phyloP scores from a whole-genome alignment of 2,329 filamentous ascomycete species.

The Fusarium virguliforme region DNA sequence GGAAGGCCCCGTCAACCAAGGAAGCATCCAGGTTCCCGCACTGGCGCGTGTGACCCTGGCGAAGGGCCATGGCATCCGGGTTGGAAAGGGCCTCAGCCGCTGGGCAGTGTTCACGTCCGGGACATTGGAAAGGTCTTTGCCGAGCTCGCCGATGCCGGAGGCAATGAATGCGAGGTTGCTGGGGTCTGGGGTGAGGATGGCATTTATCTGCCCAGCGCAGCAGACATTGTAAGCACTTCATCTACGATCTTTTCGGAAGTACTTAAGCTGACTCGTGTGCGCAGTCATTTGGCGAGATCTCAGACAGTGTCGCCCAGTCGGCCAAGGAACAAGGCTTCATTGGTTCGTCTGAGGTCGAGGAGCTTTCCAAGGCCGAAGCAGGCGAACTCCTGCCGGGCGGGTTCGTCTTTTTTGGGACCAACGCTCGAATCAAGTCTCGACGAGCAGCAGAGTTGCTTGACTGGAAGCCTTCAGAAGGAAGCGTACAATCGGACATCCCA shows the following conservation, averaged over 20 bases:
- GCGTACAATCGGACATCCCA: slow-evolving; percentile 60
- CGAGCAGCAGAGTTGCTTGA: slow-evolving; percentile 67
- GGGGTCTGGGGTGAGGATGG: slow-evolving; percentile 57
- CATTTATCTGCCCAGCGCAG: slow-evolving; percentile 53
- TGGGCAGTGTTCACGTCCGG: slow-evolving; percentile 55
- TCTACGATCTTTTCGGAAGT: too few species aligned
- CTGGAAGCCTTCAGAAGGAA: slow-evolving; percentile 67
- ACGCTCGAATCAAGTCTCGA: slow-evolving; percentile 68
- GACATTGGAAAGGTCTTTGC: slow-evolving; percentile 53
- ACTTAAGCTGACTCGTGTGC: background rate
- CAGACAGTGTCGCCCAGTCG: too few species aligned
- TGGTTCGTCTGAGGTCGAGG: background rate
- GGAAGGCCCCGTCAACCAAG: slow-evolving; percentile 55
- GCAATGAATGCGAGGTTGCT: slow-evolving; percentile 37
- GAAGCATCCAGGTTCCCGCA: slow-evolving; percentile 59
- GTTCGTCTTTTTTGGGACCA: slow-evolving; percentile 69
- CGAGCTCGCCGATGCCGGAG: slow-evolving; percentile 52
- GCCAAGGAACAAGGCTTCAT: too few species aligned
- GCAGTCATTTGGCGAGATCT: slow-evolving; percentile 34
- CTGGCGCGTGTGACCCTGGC: slow-evolving; percentile 53
- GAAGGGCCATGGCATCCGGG: slow-evolving; percentile 48
- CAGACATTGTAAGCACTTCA: slow-evolving; percentile 44
- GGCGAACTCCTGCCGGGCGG: slow-evolving; percentile 62
- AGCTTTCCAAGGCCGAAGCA: slow-evolving; percentile 56
- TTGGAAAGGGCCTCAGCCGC: slow-evolving; percentile 53